Conservation (phyloP, 148 eudicot species). For the Arctostaphylos glauca region DNA sequence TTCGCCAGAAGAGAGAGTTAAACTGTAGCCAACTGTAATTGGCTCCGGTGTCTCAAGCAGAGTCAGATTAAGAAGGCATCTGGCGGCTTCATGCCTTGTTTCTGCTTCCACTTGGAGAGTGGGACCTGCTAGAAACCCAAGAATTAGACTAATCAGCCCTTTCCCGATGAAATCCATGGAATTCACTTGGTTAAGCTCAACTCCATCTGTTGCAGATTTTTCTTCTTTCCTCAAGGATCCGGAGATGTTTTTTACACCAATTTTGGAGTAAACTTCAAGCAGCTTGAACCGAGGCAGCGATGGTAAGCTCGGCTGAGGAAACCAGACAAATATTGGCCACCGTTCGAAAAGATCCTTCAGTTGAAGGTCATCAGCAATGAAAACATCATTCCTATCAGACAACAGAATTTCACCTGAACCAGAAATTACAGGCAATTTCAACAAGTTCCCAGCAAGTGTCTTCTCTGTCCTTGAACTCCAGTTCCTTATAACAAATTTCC, state of each 20-base stretch:
- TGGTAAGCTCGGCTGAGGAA: conserved; percentile 30
- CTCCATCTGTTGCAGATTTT: conserved; percentile 13
- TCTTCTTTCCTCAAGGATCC: conserved; percentile 32
- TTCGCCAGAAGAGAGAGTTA: conserved; percentile 41
- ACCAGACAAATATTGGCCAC: conserved; percentile 54
- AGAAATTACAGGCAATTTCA: conserved; percentile 47
- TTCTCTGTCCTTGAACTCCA: conserved; percentile 18
- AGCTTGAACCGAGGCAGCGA: conserved; percentile 33
- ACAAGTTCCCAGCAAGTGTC: conserved; percentile 8
- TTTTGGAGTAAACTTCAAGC: conserved; percentile 42
- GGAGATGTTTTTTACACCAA: conserved; percentile 52
- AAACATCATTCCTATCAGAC: conserved; percentile 41
- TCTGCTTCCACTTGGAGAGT: conserved; percentile 32
- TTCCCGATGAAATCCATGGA: conserved; percentile 35
- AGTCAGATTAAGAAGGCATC: conserved; percentile 27
- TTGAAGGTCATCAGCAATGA: conserved; percentile 57
- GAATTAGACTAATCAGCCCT: conserved; percentile 44
- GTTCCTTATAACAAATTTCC: conserved; percentile 37
- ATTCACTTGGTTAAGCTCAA: conserved; percentile 20
- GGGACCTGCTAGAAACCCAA: conserved; percentile 49
- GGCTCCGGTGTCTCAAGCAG: conserved; percentile 38
- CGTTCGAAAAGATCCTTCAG: conserved; percentile 47
- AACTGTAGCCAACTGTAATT: conserved; percentile 27
- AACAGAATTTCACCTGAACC: conserved; percentile 30
- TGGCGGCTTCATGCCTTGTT: conserved; percentile 39